Base-by-base conservation (phyloP, 2,329 filamentous ascomycete species). In the Gnomoniopsis sp. region DNA sequence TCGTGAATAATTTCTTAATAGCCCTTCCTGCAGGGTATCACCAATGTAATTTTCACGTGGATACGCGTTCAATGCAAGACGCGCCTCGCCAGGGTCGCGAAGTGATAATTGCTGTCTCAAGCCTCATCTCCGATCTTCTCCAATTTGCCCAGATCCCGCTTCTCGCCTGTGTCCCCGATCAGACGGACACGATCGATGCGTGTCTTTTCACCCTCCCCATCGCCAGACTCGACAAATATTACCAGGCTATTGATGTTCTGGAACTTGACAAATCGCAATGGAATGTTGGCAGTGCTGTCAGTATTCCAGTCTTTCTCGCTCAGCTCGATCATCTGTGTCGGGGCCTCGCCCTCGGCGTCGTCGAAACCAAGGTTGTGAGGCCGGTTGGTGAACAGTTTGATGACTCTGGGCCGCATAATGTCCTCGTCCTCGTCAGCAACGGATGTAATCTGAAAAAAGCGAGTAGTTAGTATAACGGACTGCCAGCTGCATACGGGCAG, bases 261-360 rank as follows among this genome's bases (percentile, higher is more conserved):
- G 79, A 98, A 99, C 77, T 97, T 97, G 75, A 99, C 95, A 69
- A 93, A 97, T 15, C 93, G 89, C 67, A 98, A 77, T 48, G 82
- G 76, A 55, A 93, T 76, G 67, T 81, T 89, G 15, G 86, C 88
- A 10, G 90, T 93, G 53, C 87, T 88, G 15, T 90, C 85, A 48
- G 81, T 78, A 72, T 92, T 90, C 93, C 95, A 99, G 69, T 96
- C 91, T 54, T 83, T 80, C 49, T 87, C 79, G 62, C 82, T 79
- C 47, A 99, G 80, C 67, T 88, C 88, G 60, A 97, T 85, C 54
- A 81, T 82, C 74, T 99, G 95, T 17, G 90, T 93, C 1, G 90
- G 83, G 51, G 88, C 82, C 55, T 90, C 88, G 68, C 93, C 91
- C 60, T 97, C 93, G 41, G 93, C 93, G 73, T 99, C 95, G 67